Conservation (phyloP, 2,329 filamentous ascomycete species). For the Fusarium longipes region DNA sequence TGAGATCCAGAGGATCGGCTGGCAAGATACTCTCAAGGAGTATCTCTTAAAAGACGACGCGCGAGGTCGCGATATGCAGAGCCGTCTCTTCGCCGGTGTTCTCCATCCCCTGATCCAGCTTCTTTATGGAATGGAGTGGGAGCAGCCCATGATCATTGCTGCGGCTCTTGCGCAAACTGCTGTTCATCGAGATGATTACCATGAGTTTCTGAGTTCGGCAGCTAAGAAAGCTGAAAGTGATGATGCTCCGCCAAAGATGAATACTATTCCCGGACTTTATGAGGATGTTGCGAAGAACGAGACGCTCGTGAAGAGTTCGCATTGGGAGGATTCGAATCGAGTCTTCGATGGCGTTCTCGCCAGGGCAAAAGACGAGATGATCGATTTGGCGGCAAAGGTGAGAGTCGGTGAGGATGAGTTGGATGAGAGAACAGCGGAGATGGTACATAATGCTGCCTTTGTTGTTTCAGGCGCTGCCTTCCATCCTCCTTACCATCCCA, state of each 20-base stretch:
- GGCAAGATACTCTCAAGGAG: constrained; percentile 70
- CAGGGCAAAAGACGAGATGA: constrained; percentile 72
- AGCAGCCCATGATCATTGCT: constrained; percentile 83
- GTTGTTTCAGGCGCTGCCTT: constrained; percentile 68
- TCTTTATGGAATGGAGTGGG: constrained; percentile 85
- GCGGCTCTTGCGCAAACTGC: constrained; percentile 82
- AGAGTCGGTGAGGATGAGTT: constrained; percentile 67
- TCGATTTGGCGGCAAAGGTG: constrained; percentile 69
- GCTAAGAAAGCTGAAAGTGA: constrained; percentile 38
- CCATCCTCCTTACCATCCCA: constrained; percentile 71
- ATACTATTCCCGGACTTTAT: constrained; percentile 65
- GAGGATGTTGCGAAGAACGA: constrained; percentile 65
- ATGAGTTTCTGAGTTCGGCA: constrained; percentile 67
- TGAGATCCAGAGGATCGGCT: constrained; percentile 73
- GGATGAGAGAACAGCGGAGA: constrained; percentile 65
- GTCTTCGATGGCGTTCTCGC: constrained; percentile 75
- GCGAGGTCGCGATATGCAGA: constrained; percentile 74
- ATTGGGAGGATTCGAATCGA: constrained; percentile 67
- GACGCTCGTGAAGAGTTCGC: constrained; percentile 65
- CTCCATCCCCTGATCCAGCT: constrained; percentile 79
- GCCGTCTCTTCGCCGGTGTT: constrained; percentile 72
- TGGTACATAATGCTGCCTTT: constrained; percentile 73
- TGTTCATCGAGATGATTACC: constrained; percentile 71
- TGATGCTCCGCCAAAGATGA: constrained; percentile 26
- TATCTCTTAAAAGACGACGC: constrained; percentile 76